These are phyloP conservation scores for Ceratonia siliqua DNA, from an alignment of 306 rosid genomes.

Conservation along the genomic window DNA sequence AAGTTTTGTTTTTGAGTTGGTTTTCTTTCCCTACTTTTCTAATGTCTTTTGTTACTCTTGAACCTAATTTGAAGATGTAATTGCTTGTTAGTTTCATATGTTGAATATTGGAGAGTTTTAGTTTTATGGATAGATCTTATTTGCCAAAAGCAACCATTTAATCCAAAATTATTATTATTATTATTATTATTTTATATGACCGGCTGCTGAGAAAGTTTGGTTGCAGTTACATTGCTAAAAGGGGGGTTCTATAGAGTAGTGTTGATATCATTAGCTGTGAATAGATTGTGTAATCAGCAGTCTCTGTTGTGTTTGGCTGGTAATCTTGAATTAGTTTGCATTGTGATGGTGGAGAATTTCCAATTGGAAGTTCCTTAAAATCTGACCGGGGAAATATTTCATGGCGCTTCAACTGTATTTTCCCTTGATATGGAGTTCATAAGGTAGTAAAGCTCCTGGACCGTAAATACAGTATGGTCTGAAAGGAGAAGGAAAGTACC, in stretches of 20 bases:
- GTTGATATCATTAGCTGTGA: neutral
- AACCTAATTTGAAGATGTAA: constrained; percentile 9
- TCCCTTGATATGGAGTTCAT: neutral
- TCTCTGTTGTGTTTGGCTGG: neutral
- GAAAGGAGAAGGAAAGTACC: no score
- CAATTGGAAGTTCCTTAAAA: neutral
- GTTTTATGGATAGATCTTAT: neutral
- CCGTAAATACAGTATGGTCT: no score
- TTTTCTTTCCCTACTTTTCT: neutral
- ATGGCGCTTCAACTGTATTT: neutral
- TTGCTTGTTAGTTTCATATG: neutral
- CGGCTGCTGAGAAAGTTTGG: neutral
- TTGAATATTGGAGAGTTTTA: neutral
- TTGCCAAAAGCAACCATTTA: neutral
- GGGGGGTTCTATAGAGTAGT: neutral
- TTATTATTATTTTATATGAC: no score
- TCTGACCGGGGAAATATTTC: neutral
- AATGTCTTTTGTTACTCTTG: neutral
- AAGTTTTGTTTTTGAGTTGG: constrained; percentile 16
- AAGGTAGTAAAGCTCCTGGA: no score
- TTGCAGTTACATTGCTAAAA: neutral
- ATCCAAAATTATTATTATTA: neutral
- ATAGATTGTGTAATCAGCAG: neutral
- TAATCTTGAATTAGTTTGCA: neutral
- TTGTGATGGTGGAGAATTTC: neutral